These are phyloP conservation scores for Volvariella surrecta DNA, from an alignment of 1,284 basidiomycete species.

Conservation along the genomic window DNA sequence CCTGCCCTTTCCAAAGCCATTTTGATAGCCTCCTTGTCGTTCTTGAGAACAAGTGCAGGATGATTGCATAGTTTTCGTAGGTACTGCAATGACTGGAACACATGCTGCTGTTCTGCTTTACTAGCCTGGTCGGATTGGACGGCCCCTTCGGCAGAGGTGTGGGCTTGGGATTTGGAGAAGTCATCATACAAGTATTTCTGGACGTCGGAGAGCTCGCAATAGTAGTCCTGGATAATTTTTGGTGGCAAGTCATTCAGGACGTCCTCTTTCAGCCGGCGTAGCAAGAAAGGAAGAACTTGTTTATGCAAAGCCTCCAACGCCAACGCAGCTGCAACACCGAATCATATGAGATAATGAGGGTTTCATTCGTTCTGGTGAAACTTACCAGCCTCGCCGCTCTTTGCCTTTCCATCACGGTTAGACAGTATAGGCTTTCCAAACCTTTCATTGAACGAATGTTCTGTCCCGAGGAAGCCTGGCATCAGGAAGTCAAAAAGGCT, in stretches of 20 bases:
- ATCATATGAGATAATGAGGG: no score
- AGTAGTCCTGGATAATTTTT: constrained; percentile 99
- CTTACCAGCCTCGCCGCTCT: constrained; percentile 89
- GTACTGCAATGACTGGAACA: constrained; percentile 97
- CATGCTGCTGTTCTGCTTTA: constrained; percentile 64
- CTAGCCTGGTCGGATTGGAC: constrained; percentile 37
- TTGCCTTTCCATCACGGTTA: constrained; percentile 92
- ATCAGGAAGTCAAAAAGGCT: constrained; percentile 99
- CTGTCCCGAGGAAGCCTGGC: constrained; percentile 97
- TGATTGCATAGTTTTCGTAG: constrained; percentile 98
- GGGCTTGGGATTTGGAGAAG: constrained; percentile 78
- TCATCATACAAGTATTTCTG: constrained; percentile 94
- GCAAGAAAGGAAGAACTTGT: constrained; percentile 97
- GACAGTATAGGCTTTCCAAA: constrained; percentile 96
- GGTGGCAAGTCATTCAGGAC: constrained; percentile 95
- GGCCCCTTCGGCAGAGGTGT: constrained; percentile 54
- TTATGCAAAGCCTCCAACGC: constrained; percentile 97
- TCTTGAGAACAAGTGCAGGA: constrained; percentile 82
- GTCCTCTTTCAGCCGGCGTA: constrained; percentile 96
- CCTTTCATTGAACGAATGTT: constrained; percentile 91
- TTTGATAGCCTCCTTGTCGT: constrained; percentile 51
- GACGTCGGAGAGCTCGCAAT: constrained; percentile 93
- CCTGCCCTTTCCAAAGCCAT: constrained; percentile 57
- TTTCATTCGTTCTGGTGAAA: constrained; percentile 10
- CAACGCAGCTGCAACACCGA: constrained; percentile 60